These are phyloP conservation scores for Chaetomium sp. DNA, from an alignment of 2,329 filamentous ascomycete species.

Conservation along the genomic window DNA sequence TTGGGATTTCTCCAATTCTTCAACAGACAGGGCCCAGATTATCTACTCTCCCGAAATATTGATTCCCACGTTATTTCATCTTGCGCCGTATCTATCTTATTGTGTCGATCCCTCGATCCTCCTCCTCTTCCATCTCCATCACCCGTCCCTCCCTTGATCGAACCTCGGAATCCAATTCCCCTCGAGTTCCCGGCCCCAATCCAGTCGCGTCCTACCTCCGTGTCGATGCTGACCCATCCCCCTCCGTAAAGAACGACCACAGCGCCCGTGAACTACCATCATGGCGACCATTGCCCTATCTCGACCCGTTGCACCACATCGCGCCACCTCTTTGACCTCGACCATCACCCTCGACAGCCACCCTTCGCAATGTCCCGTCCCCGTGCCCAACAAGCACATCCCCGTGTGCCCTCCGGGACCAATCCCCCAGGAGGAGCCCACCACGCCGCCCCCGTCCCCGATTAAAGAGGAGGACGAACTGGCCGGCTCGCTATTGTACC, in stretches of 20 bases:
- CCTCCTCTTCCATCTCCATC: background rate
- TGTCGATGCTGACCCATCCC: conserved; percentile 11
- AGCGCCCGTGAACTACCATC: conserved; percentile 14
- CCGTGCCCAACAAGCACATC: conserved; percentile 86
- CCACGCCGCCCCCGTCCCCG: conserved; percentile 68
- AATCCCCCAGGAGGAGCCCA: conserved; percentile 55
- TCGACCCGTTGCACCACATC: conserved; percentile 40
- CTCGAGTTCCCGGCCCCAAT: background rate
- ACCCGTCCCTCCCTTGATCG: background rate
- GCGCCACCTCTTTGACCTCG: conserved; percentile 39
- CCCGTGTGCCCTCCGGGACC: conserved; percentile 86
- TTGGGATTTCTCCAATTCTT: conserved; percentile 20
- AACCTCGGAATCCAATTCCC: background rate
- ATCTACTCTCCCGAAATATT: background rate
- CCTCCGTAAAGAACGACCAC: background rate
- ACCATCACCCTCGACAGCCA: conserved; percentile 43
- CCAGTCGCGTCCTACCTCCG: background rate
- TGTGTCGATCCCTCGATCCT: background rate
- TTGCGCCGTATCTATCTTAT: background rate
- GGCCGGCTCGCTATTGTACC: conserved; percentile 72
- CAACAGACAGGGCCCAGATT: conserved; percentile 13
- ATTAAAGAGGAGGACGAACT: conserved; percentile 56
- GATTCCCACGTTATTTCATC: background rate
- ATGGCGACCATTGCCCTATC: conserved; percentile 61
- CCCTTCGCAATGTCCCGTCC: conserved; percentile 37